Evolutionary conservation across 176 grass and related monocot species (phyloP).

Genomic region (Zizania latifolia): DNA sequence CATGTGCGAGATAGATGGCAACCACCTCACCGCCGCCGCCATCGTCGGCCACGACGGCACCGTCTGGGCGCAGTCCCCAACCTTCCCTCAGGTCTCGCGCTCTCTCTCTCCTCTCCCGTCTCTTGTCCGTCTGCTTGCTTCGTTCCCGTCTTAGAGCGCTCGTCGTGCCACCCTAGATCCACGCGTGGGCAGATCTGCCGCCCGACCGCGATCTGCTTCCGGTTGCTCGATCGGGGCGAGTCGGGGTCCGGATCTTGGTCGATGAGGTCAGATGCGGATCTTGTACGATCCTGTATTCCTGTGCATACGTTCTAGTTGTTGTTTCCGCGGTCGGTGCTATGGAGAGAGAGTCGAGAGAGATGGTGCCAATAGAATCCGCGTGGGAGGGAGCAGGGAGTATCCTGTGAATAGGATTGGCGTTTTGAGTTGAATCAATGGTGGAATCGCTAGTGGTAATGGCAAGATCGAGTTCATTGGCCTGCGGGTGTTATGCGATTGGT

Average conservation of each 20-base stretch:
- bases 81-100: conserved; percentile 68
- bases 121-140: not conserved
- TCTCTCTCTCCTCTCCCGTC: not conserved
- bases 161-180: conserved; percentile 24
- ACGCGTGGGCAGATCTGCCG: conserved; percentile 17
- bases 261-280: conserved; percentile 6
- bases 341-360: not conserved
- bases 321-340: not conserved
- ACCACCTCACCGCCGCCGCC: conserved; percentile 60
- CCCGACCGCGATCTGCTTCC: not conserved
- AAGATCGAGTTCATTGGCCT: not conserved
- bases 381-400: not conserved
- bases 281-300: not conserved
- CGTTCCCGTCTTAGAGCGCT: not conserved
- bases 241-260: conserved; percentile 22
- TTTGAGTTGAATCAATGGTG: not conserved
- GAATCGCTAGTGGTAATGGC: not conserved
- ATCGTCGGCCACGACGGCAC: conserved; percentile 71
- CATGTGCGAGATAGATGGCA: conserved; percentile 75
- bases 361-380: not conserved
- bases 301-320: not conserved
- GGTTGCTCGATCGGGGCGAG: not conserved
- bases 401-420: not conserved
- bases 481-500: not conserved
- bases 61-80: conserved; percentile 56